Evolutionary conservation across 768 basidiomycete genomes (phyloP), one percentile per base, ranked within the genome.

Genomic region (Candolleomyces efflorescens): DNA sequence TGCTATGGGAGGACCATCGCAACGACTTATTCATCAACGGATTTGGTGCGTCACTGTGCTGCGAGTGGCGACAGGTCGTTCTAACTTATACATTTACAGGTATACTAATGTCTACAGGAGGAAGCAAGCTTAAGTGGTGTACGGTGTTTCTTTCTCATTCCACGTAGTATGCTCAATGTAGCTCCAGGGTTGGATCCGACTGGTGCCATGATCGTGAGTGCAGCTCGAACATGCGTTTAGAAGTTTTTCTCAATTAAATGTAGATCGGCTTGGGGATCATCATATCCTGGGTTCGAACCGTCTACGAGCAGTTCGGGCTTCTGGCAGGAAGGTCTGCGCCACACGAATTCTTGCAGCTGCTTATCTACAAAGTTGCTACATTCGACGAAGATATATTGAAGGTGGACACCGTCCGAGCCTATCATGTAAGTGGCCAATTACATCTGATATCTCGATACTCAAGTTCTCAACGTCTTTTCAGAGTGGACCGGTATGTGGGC

Each of bases 1-100:
- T 97, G 18, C 81, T 97, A 27, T 98, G 94, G 94, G 92, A 97
- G 70, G 96, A 98, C 67, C 95, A 98, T 63, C 79, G 95, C 63
- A 98, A 94, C 65, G 96, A 96, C 65, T 68, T 94, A n/a, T 90
- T 84, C 68, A 85, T 93, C 68, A 94, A 94, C 65, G 75, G 80
- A 23, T 89, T 90, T 59, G 87, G 88, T 88, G 60, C 36, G 78
- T 55, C 2, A 45, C 32, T 32, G 32, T 32, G 32, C 7, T 1
- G 32, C 46, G 20, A 43, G 11, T 44, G 17, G 26, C 50, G 12
- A 3, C 7, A 5, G 11, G 20, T 38, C 38, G 20, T 24, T 32
- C n/a, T 23, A 23, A 57, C 43, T 47, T 41, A 23, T n/a, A 10
- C 24, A 10, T 55, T 38, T 43, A 49, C 63, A 91, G 89, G 87